Evolutionary conservation across 495 filamentous ascomycete genomes (phyloP).

Genomic region (Penicillium daleae): DNA sequence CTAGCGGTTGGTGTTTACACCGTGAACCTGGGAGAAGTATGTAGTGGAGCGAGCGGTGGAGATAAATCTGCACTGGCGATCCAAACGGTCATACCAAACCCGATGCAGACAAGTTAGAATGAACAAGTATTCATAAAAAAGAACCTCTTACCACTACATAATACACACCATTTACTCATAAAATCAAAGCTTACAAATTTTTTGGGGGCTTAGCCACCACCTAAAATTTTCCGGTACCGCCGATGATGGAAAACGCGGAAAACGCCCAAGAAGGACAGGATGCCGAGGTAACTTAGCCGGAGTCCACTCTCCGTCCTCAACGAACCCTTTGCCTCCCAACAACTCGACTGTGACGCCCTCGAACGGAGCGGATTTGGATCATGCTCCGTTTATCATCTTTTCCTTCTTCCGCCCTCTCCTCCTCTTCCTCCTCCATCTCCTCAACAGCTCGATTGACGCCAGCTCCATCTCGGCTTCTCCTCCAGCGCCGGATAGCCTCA

Average conservation of each 20-base stretch:
- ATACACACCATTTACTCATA: neutral
- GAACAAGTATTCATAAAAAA: neutral
- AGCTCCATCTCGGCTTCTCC: constrained; percentile 5
- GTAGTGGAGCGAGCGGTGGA: constrained; percentile 6
- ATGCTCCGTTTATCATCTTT: constrained; percentile 20
- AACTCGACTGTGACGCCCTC: constrained; percentile 7
- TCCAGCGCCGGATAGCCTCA: neutral
- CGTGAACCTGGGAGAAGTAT: neutral
- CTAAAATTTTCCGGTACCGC: neutral
- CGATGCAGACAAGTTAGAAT: neutral
- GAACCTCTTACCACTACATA: neutral
- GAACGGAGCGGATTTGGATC: constrained; percentile 12
- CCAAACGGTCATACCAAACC: neutral
- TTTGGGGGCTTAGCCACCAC: neutral
- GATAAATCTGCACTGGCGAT: neutral
- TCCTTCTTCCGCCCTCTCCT: constrained; percentile 10
- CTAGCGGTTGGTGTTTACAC: neutral
- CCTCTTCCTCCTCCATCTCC: constrained; percentile 6
- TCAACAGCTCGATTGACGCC: constrained; percentile 4
- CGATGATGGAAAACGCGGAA: neutral
- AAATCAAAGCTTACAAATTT: neutral
- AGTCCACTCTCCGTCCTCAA: constrained; percentile 17
- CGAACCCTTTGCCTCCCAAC: constrained; percentile 20
- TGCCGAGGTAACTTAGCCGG: constrained; percentile 18
- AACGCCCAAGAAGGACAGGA: constrained; percentile 9